Base-by-base conservation (phyloP, 169 alveolate genomes). In the Plasmodium ovale region DNA sequence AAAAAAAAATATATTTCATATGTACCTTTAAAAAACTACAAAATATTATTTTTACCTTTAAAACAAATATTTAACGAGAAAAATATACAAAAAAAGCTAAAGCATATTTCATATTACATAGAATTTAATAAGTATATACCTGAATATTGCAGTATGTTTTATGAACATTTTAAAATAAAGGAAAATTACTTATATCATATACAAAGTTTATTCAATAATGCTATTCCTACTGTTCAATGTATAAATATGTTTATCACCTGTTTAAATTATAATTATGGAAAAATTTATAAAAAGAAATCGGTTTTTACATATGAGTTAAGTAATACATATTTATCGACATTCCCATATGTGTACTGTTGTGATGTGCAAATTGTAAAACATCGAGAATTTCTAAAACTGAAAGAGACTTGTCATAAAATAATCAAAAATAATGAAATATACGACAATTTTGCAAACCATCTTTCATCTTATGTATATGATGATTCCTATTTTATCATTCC, bases 1-100 rank as follows among this genome's bases (percentile, higher is more conserved):
- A 65, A 82, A 65, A 82, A 82, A 65, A 82, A 82, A 82, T 82
- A 82, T 42, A 82, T 82, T 31, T 82, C 79, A n/a, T 82, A 82
- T 65, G 39, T 65, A 54, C 84, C 90, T 7, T 58, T 82, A 16
- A 21, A 82, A 12, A 64, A 82, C 21, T 82, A 82, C 25, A 67
- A 19, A 54, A 82, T 82, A 39, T 51, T 82, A n/a, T 67, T 67
- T n/a, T 44, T 44, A 49, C 33, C 72, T 33, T 49, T 82, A 51
- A 49, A 65, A 21, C 84, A 82, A 12, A 82, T 82, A 33, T 82
- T 82, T 69, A 33, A 47, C 7, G 90, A 82, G 14, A 33, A 67
- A 65, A 49, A 47, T 49, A 23, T 25, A 10, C 47, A 31, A 53
- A 62, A 82, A 12, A 44, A 82, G n/a, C 51, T 82, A 65, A 31